Conservation (phyloP, 495 filamentous ascomycete species). For the Penicillium taxi region DNA sequence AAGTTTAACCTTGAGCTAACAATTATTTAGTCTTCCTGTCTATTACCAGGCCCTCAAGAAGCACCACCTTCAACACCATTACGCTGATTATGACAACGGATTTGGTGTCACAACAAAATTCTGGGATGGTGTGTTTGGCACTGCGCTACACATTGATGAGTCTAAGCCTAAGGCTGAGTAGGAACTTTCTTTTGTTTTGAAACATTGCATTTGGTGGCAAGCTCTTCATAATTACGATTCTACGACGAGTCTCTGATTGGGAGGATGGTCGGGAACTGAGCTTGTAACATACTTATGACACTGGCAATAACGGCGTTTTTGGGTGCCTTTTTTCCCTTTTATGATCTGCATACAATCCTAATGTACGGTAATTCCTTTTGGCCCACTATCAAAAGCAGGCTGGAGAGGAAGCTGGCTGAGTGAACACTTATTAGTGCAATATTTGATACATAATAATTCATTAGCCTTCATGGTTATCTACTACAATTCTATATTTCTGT, state of each 20-base stretch:
- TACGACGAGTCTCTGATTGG: conserved; percentile 13
- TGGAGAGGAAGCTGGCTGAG: conserved; percentile 4
- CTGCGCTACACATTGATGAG: conserved; percentile 67
- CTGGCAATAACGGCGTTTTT: conserved; percentile 14
- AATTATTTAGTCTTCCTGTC: conserved; percentile 54
- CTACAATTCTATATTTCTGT: no score
- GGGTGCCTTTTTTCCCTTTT: conserved; percentile 8
- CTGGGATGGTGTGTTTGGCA: conserved; percentile 92
- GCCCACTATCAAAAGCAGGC: not conserved
- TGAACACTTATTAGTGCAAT: conserved; percentile 23
- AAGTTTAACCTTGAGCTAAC: conserved; percentile 18
- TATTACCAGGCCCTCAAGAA: conserved; percentile 91
- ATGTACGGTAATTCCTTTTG: conserved; percentile 5
- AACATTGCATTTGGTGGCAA: conserved; percentile 1
- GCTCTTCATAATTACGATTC: conserved; percentile 20
- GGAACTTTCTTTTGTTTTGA: conserved; percentile 1
- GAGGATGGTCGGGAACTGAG: not conserved
- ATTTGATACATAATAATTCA: no score
- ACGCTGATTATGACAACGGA: conserved; percentile 92
- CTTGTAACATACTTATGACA: conserved; percentile 12
- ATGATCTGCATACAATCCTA: conserved; percentile 24
- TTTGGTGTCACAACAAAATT: conserved; percentile 97
- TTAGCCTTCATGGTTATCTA: no score
- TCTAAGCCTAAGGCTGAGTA: conserved; percentile 52
- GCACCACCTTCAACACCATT: conserved; percentile 95